Conservation (phyloP, 2,329 filamentous ascomycete genomes). For the Fusarium udum region DNA sequence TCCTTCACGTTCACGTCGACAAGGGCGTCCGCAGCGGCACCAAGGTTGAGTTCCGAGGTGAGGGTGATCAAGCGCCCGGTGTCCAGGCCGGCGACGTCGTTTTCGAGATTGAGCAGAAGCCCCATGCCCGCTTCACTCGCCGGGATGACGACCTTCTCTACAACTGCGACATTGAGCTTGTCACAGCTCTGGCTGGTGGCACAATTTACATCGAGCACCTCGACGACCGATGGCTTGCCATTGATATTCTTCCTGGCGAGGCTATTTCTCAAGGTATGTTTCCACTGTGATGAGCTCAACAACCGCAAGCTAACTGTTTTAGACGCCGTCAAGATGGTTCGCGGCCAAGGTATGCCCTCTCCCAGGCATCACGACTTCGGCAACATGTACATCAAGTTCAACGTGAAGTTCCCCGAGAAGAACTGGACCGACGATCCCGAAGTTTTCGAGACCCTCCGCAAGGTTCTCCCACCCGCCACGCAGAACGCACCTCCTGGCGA, state of each 20-base stretch:
- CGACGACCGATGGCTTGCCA: conserved; percentile 94
- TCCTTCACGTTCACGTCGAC: conserved; percentile 97
- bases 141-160: conserved; percentile 97
- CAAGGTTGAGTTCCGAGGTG: conserved; percentile 96
- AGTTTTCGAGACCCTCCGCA: conserved; percentile 81
- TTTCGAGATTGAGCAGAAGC: conserved; percentile 99
- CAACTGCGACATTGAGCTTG: conserved; percentile 92
- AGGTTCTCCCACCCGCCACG: conserved; percentile 78
- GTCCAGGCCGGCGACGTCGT: conserved; percentile 95
- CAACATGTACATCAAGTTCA: conserved; percentile 97
- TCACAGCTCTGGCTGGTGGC: conserved; percentile 93
- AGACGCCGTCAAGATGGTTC: conserved; percentile 94
- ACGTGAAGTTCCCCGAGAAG: conserved; percentile 94
- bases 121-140: conserved; percentile 92
- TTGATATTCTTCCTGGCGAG: conserved; percentile 93
- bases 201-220: conserved; percentile 94
- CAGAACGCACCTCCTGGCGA: conserved; percentile 77
- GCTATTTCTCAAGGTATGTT: conserved; percentile 88
- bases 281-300: background rate
- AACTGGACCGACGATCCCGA: conserved; percentile 72
- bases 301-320: conserved; percentile 36
- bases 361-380: conserved; percentile 93
- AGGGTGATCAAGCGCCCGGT: conserved; percentile 95
- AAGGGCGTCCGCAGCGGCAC: conserved; percentile 91
- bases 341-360: conserved; percentile 97